A percentile compares a stretch with the other conserved stretches of the same genome.
Conservation (phyloP, 768 basidiomycete genomes). For the Auricularia heimuer region DNA sequence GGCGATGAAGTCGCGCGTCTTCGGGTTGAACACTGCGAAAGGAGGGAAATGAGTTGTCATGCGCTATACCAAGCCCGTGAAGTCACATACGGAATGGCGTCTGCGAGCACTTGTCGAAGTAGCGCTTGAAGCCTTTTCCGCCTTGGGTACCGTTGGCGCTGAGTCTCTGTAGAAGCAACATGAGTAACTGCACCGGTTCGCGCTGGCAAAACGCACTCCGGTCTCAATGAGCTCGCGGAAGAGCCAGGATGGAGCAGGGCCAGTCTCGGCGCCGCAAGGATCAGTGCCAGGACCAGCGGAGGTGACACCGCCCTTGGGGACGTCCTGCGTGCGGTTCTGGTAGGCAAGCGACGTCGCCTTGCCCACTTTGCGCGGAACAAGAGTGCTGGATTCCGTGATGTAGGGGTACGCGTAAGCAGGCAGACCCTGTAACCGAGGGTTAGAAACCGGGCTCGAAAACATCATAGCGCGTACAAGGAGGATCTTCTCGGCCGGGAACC, state of each 20-base stretch:
- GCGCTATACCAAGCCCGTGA: neutral
- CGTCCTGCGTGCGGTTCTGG: neutral
- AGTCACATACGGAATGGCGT: neutral
- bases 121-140: neutral
- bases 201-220: neutral
- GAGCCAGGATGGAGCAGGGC: neutral
- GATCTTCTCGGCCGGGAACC: conserved; percentile 1
- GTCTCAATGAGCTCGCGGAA: neutral
- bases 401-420: neutral
- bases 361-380: neutral
- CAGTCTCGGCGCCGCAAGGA: neutral
- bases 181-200: neutral
- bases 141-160: neutral
- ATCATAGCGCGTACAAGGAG: neutral
- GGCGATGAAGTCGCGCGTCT: neutral
- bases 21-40: neutral
- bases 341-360: neutral
- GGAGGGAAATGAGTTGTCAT: too few species aligned
- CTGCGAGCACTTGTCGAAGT: neutral
- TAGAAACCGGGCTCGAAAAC: too few species aligned
- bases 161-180: neutral
- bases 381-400: neutral
- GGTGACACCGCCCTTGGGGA: neutral
- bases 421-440: neutral
- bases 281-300: neutral